Evolutionary conservation across 306 rosid genomes (phyloP), one percentile per base, ranked within the genome.

Genomic region (Carpinus fangiana): DNA sequence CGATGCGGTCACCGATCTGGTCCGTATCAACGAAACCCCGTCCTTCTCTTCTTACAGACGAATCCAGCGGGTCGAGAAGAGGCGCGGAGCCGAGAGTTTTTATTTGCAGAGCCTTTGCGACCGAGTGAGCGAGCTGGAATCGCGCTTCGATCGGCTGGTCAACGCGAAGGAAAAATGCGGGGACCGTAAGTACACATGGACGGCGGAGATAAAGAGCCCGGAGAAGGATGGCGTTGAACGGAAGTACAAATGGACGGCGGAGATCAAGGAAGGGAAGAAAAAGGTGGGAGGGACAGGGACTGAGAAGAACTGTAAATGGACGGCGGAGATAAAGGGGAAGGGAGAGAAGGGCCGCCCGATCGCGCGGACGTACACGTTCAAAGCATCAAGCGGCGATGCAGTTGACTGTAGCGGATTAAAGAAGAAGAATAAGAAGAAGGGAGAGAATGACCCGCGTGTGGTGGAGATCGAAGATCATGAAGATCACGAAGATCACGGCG

Each of bases 131-230:
- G 82, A 91, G 81, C 51, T 93, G 16, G 99, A 95, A 78, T 83
- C 93, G n/a, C 89, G 88, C 9, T 87, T 94, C 52, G 90, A 94
- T 34, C 90, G 92, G 59, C 80, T 87, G 13, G 18, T 41, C 12
- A 57, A 6, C 17, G 85, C 81, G 64, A 81, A 48, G 78, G 51
- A 60, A 51, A 62, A 43, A 2, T 55, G 79, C 2, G 76, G 87
- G 2, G 89, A 89, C 56, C 90, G 97, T 81, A 95, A 93, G 87
- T 93, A 95, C 88, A 89, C 90, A 13, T 91, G 88, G 94, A 91
- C 93, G 67, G 89, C 94, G 78, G 97, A 93, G 88, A 89, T 91
- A 76, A 91, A 88, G 86, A 88, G 80, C 8, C 65, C 76, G 52
- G 89, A 80, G 84, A 82, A 82, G 82, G 72, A 89, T 43, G 88